Evolutionary conservation across 2,329 filamentous ascomycete genomes (phyloP).

Genomic region (Cladosporium colombiae): DNA sequence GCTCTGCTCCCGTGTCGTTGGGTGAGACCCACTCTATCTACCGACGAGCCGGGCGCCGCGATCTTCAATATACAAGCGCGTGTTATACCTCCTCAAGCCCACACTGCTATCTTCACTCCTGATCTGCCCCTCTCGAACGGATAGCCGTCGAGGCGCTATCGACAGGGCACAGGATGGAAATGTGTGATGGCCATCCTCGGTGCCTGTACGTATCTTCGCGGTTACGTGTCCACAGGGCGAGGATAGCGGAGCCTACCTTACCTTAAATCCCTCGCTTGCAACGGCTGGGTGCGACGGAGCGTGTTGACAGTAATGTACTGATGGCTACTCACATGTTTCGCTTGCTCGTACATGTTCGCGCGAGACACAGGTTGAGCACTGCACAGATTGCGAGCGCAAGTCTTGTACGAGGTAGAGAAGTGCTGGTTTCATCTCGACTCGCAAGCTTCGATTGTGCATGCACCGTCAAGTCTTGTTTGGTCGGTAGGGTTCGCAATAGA

Average conservation of each 20-base stretch:
- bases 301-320: neutral
- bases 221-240: neutral
- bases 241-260: neutral
- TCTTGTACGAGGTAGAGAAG: neutral
- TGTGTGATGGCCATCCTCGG: neutral
- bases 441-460: neutral
- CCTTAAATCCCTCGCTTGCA: neutral
- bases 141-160: neutral
- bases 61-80: conserved; percentile 2
- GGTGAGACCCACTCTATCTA: conserved; percentile 4
- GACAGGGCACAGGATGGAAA: neutral
- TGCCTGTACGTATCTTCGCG: neutral
- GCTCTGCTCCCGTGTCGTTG: conserved; percentile 13
- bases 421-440: neutral
- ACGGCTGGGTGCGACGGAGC: neutral
- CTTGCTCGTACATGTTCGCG: neutral
- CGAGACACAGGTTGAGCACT: neutral
- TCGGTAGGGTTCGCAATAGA: neutral
- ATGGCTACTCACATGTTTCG: neutral
- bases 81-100: neutral
- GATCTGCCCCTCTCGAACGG: neutral
- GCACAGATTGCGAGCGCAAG: neutral
- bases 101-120: conserved; percentile 4
- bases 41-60: conserved; percentile 9
- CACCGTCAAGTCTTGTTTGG: neutral